Evolutionary conservation across 495 filamentous ascomycete species (phyloP).

Genomic region (Penicillium cinerascens): DNA sequence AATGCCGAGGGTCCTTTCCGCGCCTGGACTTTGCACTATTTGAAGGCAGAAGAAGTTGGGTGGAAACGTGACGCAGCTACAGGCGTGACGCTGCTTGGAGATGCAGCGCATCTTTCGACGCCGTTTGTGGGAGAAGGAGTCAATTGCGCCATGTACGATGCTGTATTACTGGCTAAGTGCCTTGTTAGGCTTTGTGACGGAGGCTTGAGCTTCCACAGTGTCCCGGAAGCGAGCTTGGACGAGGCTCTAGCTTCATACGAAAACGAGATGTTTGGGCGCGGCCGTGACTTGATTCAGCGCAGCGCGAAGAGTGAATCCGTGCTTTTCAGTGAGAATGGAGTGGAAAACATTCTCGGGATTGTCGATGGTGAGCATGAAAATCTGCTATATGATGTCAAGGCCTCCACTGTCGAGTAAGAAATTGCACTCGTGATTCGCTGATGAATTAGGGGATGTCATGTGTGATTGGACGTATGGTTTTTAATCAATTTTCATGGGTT

Average conservation of each 20-base stretch:
- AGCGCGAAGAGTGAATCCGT: conserved; percentile 1
- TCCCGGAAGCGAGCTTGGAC: no score
- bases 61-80: background rate
- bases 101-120: conserved; percentile 58
- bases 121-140: conserved; percentile 59
- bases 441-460: no score
- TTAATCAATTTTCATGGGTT: no score
- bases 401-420: conserved; percentile 1
- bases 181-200: no score
- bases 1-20: conserved; percentile 19
- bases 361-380: background rate
- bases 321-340: conserved; percentile 3
- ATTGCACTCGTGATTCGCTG: no score
- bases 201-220: no score
- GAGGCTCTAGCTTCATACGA: no score
- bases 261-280: background rate
- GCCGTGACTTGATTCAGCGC: conserved; percentile 1
- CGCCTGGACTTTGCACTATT: conserved; percentile 7
- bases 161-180: conserved; percentile 35
- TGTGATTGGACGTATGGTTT: no score
- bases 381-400: conserved; percentile 1
- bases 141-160: conserved; percentile 54
- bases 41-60: background rate
- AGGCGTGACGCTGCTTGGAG: conserved; percentile 51
- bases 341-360: background rate